Percentiles rank a stretch among this genome's conserved stretches.
Evolutionary conservation across 192 early-diverging fungal genomes (phyloP).

Genomic region (Coemansia sp.): DNA sequence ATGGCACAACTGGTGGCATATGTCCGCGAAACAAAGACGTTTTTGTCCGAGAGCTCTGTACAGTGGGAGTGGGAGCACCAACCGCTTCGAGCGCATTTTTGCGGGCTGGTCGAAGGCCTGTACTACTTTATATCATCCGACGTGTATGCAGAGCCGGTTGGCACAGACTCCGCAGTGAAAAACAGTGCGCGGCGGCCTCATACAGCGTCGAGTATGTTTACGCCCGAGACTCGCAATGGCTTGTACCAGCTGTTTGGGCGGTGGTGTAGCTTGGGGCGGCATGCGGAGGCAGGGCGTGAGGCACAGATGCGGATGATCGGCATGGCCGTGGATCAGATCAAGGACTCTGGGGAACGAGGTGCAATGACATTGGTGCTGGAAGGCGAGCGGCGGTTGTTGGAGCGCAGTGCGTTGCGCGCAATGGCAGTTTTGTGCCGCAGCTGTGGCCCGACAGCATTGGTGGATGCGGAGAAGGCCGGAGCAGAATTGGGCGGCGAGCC

Average conservation of each 20-base stretch:
- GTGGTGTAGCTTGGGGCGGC: constrained; percentile 87
- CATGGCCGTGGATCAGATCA: constrained; percentile 66
- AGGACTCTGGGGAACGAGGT: constrained; percentile 69
- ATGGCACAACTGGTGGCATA: constrained; percentile 70
- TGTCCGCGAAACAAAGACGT: constrained; percentile 71
- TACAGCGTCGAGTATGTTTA: constrained; percentile 55
- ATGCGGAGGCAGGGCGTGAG: constrained; percentile 57
- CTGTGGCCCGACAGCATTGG: neutral
- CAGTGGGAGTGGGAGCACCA: constrained; percentile 88
- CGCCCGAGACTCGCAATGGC: constrained; percentile 72
- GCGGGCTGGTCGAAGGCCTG: constrained; percentile 81
- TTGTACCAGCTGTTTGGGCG: constrained; percentile 86
- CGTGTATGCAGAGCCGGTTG: neutral
- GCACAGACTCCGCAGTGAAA: neutral
- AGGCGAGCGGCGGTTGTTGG: constrained; percentile 72
- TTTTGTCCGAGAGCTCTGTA: constrained; percentile 74
- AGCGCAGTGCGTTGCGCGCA: constrained; percentile 76
- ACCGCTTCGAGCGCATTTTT: constrained; percentile 83
- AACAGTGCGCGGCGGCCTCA: neutral
- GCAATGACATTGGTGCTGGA: constrained; percentile 67
- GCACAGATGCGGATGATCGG: constrained; percentile 68
- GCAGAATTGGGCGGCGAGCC: constrained; percentile 18
- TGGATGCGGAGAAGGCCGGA: constrained; percentile 1
- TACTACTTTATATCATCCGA: constrained; percentile 69
- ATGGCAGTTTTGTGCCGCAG: constrained; percentile 80